A percentile compares a stretch with the other conserved stretches of the same genome.
Conservation (phyloP, 2,329 filamentous ascomycete genomes). For the Ophiostoma ips region DNA sequence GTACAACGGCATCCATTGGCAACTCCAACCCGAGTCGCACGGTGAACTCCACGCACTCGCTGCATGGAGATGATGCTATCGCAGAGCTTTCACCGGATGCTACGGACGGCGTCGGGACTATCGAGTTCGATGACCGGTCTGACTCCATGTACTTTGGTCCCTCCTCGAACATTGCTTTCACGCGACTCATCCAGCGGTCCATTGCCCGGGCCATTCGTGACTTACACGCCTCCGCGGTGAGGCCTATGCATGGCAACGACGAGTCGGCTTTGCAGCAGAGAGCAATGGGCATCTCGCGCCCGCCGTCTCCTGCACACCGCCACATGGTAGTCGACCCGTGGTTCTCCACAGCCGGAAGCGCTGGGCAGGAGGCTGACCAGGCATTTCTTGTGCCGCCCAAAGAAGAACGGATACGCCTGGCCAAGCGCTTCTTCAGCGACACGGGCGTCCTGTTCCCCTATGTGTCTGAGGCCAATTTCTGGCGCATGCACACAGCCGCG, state of each 20-base stretch:
- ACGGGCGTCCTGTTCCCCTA: slow-evolving; percentile 15
- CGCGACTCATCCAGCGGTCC: slow-evolving; percentile 13
- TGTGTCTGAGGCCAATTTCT: slow-evolving; percentile 13
- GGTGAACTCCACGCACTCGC: too few relatives aligned
- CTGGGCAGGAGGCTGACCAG: too few relatives aligned
- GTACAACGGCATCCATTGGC: too few relatives aligned
- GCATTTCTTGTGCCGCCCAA: too few relatives aligned
- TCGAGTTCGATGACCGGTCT: slow-evolving; percentile 15
- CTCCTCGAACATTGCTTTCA: slow-evolving; percentile 17
- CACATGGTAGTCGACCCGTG: slow-evolving; percentile 5
- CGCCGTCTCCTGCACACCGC: background rate
- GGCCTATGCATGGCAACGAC: background rate
- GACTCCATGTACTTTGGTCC: slow-evolving; percentile 16
- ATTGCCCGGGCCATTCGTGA: slow-evolving; percentile 6
- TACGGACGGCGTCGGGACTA: slow-evolving; percentile 15
- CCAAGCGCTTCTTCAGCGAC: slow-evolving; percentile 4
- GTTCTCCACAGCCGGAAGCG: background rate
- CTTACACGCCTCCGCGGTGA: background rate
- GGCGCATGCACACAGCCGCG: slow-evolving; percentile 10
- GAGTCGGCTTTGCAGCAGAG: background rate
- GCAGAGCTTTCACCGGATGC: too few relatives aligned
- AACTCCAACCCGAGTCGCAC: too few relatives aligned
- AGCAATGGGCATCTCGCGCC: slow-evolving; percentile 2
- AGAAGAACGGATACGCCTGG: too few relatives aligned
- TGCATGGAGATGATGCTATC: too few relatives aligned